These are phyloP conservation scores for Ganoderma meredithae DNA, from an alignment of 1,284 basidiomycete species.

Conservation along the genomic window DNA sequence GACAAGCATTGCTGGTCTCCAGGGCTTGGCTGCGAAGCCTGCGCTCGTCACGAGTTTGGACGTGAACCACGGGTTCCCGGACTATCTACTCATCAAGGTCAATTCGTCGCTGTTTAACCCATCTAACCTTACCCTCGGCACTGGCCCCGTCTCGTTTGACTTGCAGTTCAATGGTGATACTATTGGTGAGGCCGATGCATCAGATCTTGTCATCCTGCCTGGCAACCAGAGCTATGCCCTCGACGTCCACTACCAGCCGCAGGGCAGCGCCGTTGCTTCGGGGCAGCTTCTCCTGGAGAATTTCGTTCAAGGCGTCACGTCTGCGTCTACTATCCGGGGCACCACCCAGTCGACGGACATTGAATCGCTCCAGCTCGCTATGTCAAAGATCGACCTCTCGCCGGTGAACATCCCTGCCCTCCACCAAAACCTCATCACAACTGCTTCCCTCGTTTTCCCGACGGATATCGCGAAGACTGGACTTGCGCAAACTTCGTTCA, in stretches of 20 bases:
- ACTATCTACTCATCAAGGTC: constrained; percentile 78
- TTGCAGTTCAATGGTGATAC: constrained; percentile 57
- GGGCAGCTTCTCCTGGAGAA: constrained; percentile 73
- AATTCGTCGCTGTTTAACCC: constrained; percentile 66
- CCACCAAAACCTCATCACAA: constrained; percentile 68
- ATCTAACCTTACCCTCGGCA: constrained; percentile 75
- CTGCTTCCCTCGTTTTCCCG: constrained; percentile 63
- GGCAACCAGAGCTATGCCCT: constrained; percentile 62
- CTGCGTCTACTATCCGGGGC: constrained; percentile 66
- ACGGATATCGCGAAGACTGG: constrained; percentile 65
- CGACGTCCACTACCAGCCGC: constrained; percentile 71
- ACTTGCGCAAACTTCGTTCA: constrained; percentile 62
- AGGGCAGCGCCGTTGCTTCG: constrained; percentile 59
- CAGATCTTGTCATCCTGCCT: constrained; percentile 60
- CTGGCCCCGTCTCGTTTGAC: constrained; percentile 71
- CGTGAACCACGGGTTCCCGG: constrained; percentile 73
- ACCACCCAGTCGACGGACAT: constrained; percentile 67
- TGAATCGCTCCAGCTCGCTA: constrained; percentile 68
- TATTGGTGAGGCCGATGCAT: constrained; percentile 26
- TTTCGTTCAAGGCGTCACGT: constrained; percentile 73
- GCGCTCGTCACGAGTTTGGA: constrained; percentile 68
- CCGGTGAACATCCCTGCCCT: constrained; percentile 75
- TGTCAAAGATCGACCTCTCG: constrained; percentile 67
- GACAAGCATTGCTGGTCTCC: constrained; percentile 69
- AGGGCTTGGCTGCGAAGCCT: constrained; percentile 71